These are phyloP conservation scores for Trapa bicornis DNA, from an alignment of 345 rosid species.

Conservation along the genomic window DNA sequence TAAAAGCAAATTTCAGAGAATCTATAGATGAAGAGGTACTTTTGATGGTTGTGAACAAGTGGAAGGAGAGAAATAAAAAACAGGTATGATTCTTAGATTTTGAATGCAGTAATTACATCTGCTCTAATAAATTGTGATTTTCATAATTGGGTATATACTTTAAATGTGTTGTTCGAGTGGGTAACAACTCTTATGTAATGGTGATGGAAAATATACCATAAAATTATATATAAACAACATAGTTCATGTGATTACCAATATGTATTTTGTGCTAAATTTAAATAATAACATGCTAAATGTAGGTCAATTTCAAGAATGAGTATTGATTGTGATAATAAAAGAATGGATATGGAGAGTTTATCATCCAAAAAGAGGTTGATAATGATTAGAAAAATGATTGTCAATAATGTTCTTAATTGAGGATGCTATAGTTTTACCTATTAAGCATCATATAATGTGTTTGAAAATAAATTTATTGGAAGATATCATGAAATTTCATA, in stretches of 20 bases:
- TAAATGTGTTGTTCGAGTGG: no score
- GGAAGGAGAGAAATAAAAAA: not conserved
- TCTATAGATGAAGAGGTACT: not conserved
- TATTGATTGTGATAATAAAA: not conserved
- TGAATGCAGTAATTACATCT: not conserved
- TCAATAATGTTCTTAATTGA: conserved; percentile 1
- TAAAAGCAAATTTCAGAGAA: not conserved
- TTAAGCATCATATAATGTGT: not conserved
- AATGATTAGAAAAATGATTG: not conserved
- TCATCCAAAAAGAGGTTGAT: not conserved
- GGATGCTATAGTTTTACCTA: not conserved
- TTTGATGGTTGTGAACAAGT: not conserved
- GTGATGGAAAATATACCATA: no score
- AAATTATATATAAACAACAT: not conserved
- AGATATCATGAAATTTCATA: not conserved
- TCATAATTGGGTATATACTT: no score
- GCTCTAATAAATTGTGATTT: not conserved
- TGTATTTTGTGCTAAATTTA: not conserved
- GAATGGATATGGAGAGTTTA: not conserved
- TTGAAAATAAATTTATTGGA: no score
- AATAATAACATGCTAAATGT: not conserved
- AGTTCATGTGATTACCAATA: not conserved
- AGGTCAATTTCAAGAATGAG: not conserved
- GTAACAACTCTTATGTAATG: no score
- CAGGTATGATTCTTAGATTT: not conserved